A percentile compares a stretch with the other conserved stretches of the same genome.
phyloP scores from a whole-genome alignment of 129 eudicot genomes.

The Apium graveolens region DNA sequence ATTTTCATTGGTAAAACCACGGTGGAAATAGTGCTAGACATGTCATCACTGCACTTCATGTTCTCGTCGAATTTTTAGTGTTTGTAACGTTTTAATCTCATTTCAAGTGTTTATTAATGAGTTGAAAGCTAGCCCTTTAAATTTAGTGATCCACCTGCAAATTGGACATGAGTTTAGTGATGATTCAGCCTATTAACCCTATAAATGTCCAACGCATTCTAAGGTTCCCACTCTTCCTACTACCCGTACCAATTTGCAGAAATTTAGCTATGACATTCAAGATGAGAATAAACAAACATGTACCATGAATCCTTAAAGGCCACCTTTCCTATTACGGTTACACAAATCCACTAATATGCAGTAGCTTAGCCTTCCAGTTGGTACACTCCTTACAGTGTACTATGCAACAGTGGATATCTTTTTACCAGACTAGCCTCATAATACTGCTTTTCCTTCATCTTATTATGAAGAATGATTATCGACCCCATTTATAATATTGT shows the following conservation, averaged over 20 bases:
- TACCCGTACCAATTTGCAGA: neutral
- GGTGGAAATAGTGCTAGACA: too few relatives aligned
- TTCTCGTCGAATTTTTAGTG: too few relatives aligned
- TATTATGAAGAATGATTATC: neutral
- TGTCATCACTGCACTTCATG: too few relatives aligned
- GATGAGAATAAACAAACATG: neutral
- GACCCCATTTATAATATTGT: neutral
- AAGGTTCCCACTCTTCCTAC: neutral
- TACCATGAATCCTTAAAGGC: neutral
- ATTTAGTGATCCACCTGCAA: too few relatives aligned
- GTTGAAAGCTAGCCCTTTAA: too few relatives aligned
- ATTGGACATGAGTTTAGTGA: too few relatives aligned
- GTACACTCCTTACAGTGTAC: neutral
- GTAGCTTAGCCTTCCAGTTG: neutral
- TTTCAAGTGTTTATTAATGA: too few relatives aligned
- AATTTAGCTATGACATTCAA: neutral
- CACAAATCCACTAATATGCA: neutral
- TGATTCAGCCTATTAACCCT: too few relatives aligned
- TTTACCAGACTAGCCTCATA: neutral
- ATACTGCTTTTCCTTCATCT: neutral
- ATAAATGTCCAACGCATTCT: neutral
- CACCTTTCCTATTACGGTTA: neutral
- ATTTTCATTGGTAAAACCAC: too few relatives aligned
- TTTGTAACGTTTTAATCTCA: too few relatives aligned
- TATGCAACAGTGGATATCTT: neutral